Percentiles rank a stretch among this genome's conserved stretches.
These are phyloP conservation scores for Trametes coccinea DNA, from an alignment of 768 basidiomycete species.

Conservation along the genomic window DNA sequence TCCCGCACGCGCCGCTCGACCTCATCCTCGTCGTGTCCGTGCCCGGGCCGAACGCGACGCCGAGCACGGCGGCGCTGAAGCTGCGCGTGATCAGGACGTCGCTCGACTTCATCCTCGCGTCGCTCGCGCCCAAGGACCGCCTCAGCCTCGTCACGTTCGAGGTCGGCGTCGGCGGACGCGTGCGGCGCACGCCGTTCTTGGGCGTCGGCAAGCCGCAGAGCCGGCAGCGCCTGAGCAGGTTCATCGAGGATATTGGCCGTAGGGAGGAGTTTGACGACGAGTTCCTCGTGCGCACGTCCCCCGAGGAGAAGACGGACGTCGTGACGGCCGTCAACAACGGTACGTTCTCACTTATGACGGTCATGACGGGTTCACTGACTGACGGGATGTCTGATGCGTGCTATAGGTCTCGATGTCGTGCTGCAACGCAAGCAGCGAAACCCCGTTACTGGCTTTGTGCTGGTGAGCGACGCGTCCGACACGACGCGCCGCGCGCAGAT, in stretches of 20 bases:
- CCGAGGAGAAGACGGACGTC: conserved; percentile 95
- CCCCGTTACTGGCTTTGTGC: conserved; percentile 85
- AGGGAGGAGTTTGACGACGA: conserved; percentile 54
- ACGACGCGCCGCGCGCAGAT: conserved; percentile 93
- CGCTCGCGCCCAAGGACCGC: conserved; percentile 75
- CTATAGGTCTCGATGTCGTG: conserved; percentile 83
- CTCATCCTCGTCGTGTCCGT: conserved; percentile 90
- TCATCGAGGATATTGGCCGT: conserved; percentile 69
- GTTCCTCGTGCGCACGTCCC: conserved; percentile 67
- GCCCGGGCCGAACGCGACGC: conserved; percentile 68
- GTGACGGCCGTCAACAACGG: conserved; percentile 98
- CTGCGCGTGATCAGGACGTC: conserved; percentile 85
- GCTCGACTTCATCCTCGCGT: conserved; percentile 81
- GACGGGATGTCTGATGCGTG: not conserved
- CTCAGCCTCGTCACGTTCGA: conserved; percentile 92
- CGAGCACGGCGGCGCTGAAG: conserved; percentile 84
- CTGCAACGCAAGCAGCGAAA: conserved; percentile 93
- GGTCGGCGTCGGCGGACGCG: conserved; percentile 75
- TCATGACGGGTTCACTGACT: not conserved
- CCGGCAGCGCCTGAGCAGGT: conserved; percentile 67
- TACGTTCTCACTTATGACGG: conserved; percentile 28
- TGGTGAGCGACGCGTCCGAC: conserved; percentile 92
- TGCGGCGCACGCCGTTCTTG: conserved; percentile 94
- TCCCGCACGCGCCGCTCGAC: conserved; percentile 87
- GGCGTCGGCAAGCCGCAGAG: conserved; percentile 68